These are phyloP conservation scores for Talaromyces adpressus DNA, from an alignment of 495 filamentous ascomycete genomes.

Conservation along the genomic window DNA sequence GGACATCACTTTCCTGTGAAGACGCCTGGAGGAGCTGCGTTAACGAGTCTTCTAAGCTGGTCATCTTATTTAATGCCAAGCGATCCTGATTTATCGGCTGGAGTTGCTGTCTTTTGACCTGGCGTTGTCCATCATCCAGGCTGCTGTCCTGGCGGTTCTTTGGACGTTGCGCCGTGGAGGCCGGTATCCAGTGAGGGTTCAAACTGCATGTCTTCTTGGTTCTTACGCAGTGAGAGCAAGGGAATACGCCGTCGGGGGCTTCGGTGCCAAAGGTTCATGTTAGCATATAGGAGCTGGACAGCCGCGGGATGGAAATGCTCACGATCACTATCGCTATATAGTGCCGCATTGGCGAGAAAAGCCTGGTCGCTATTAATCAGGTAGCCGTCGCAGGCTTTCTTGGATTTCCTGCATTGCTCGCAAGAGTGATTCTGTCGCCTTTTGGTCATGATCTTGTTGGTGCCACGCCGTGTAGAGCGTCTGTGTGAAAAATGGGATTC, in stretches of 20 bases:
- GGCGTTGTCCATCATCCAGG: not conserved
- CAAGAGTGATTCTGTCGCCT: constrained; percentile 16
- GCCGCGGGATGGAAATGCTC: no score
- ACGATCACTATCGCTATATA: not conserved
- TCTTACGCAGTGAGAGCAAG: constrained; percentile 24
- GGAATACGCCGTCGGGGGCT: not conserved
- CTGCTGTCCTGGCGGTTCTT: not conserved
- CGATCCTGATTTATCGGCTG: not conserved
- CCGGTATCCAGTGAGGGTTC: constrained; percentile 15
- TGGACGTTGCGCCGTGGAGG: not conserved
- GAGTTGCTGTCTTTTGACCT: not conserved
- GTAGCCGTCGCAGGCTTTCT: constrained; percentile 8
- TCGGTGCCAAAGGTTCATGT: no score
- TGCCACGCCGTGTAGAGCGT: not conserved
- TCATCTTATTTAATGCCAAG: not conserved
- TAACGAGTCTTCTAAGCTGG: not conserved
- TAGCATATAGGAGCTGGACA: no score
- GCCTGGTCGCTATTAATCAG: not conserved
- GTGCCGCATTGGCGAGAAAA: constrained; percentile 5
- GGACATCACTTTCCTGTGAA: not conserved
- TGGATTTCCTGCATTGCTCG: constrained; percentile 12
- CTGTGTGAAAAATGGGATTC: not conserved
- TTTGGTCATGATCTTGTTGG: not conserved
- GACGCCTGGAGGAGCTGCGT: not conserved
- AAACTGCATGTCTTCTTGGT: constrained; percentile 25